Percentiles rank a stretch among this genome's conserved stretches.
These are phyloP conservation scores for Diaporthe batatas DNA, from an alignment of 2,329 filamentous ascomycete species.

Conservation along the genomic window DNA sequence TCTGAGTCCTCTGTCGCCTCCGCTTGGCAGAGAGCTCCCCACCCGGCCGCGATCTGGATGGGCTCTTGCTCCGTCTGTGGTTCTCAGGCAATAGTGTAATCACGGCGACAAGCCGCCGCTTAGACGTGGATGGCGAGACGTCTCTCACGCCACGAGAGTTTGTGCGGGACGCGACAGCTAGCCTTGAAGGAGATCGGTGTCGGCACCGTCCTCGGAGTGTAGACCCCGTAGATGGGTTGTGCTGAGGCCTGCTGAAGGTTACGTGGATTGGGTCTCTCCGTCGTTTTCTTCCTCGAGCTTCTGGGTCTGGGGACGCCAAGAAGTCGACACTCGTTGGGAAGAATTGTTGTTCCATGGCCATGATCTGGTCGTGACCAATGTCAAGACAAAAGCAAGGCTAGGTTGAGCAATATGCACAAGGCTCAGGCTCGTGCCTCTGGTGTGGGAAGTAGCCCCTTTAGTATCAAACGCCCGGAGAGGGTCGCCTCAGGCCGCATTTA, in stretches of 20 bases:
- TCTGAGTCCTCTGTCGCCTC: constrained; percentile 55
- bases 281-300: constrained; percentile 54
- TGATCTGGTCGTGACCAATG: not conserved
- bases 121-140: constrained; percentile 49
- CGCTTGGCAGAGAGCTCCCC: constrained; percentile 45
- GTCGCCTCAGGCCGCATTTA: not conserved
- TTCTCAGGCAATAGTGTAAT: constrained; percentile 49
- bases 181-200: constrained; percentile 54
- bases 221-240: constrained; percentile 54
- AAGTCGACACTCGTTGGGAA: constrained; percentile 22
- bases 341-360: constrained; percentile 32
- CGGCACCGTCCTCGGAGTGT: constrained; percentile 58
- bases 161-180: constrained; percentile 47
- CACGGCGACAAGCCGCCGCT: constrained; percentile 50
- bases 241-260: constrained; percentile 45
- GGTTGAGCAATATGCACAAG: not conserved
- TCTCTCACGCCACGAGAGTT: constrained; percentile 43
- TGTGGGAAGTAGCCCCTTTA: not conserved
- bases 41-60: constrained; percentile 52
- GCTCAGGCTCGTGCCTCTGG: not conserved
- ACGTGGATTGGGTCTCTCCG: constrained; percentile 50
- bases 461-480: not conserved
- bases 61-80: constrained; percentile 51
- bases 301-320: constrained; percentile 50
- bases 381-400: not conserved